phyloP scores from a whole-genome alignment of 805 yeast genomes.

The Myxozyma monticola region DNA sequence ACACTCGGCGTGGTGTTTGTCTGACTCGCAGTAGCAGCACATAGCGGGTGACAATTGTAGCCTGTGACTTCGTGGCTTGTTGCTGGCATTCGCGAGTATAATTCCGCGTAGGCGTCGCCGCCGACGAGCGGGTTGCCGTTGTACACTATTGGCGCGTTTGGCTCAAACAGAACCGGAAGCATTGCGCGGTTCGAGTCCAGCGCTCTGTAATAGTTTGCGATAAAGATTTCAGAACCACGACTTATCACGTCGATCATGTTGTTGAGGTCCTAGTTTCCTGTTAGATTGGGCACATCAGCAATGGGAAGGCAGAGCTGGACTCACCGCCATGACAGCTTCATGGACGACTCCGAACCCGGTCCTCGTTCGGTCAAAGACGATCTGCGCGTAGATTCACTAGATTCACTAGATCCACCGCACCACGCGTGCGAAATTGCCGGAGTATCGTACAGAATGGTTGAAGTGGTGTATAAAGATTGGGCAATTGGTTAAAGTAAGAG shows the following conservation, averaged over 20 bases:
- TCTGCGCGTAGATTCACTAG: no score
- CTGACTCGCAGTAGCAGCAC: conserved; percentile 21
- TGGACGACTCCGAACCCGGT: no score
- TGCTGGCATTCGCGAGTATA: conserved; percentile 40
- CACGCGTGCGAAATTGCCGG: no score
- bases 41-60: conserved; percentile 43
- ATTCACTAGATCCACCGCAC: no score
- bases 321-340: no score
- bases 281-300: no score
- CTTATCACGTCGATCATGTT: conserved; percentile 15
- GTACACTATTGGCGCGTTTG: conserved; percentile 43
- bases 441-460: no score
- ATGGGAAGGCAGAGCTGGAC: no score
- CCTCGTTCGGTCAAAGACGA: no score
- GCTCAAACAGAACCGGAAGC: conserved; percentile 32
- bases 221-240: conserved; percentile 45
- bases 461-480: no score
- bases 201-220: conserved; percentile 37
- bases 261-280: conserved; percentile 17
- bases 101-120: conserved; percentile 39
- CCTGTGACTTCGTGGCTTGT: conserved; percentile 41
- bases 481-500: no score
- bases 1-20: conserved; percentile 31
- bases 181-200: conserved; percentile 38
- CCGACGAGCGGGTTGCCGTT: conserved; percentile 47